phyloP scores from a whole-genome alignment of 2,329 filamentous ascomycete species.

The Fonsecaea nubica region DNA sequence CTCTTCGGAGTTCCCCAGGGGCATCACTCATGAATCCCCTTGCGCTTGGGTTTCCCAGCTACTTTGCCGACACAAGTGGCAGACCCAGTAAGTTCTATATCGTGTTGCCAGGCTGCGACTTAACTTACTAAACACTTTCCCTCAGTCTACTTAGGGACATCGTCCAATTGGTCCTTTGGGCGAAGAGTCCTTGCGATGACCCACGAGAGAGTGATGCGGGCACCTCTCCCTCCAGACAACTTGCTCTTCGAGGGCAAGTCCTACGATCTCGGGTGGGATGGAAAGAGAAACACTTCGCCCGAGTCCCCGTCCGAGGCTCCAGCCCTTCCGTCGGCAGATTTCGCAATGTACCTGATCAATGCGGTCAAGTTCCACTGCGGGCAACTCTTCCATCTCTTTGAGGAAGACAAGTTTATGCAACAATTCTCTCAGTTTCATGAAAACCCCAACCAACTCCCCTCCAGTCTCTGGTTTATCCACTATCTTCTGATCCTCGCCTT shows the following conservation, averaged over 20 bases:
- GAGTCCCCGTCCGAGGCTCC: slow-evolving; percentile 44
- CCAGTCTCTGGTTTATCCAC: slow-evolving; percentile 59
- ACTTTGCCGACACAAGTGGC: slow-evolving; percentile 52
- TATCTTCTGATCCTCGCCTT: slow-evolving; percentile 62
- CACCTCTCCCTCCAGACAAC: slow-evolving; percentile 52
- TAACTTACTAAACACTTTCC: slow-evolving; percentile 20
- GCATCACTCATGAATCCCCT: slow-evolving; percentile 52
- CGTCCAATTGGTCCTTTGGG: slow-evolving; percentile 64
- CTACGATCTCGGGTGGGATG: slow-evolving; percentile 62
- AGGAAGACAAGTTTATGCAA: slow-evolving; percentile 60
- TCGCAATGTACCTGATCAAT: slow-evolving; percentile 60
- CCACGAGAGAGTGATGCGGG: slow-evolving; percentile 55
- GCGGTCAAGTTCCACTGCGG: slow-evolving; percentile 64
- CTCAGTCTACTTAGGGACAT: slow-evolving; percentile 61
- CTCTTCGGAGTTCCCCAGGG: slow-evolving; percentile 36
- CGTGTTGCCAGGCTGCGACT: neutral
- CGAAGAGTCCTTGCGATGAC: slow-evolving; percentile 58
- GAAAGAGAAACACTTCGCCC: slow-evolving; percentile 41
- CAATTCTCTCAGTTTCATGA: slow-evolving; percentile 53
- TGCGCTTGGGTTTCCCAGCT: slow-evolving; percentile 50
- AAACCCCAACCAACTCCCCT: slow-evolving; percentile 39
- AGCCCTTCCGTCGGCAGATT: slow-evolving; percentile 59
- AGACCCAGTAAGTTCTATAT: slow-evolving; percentile 49
- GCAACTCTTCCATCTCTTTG: slow-evolving; percentile 62
- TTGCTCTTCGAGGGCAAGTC: slow-evolving; percentile 60